Evolutionary conservation across 768 basidiomycete species (phyloP).

Genomic region (Royoungia palumana): DNA sequence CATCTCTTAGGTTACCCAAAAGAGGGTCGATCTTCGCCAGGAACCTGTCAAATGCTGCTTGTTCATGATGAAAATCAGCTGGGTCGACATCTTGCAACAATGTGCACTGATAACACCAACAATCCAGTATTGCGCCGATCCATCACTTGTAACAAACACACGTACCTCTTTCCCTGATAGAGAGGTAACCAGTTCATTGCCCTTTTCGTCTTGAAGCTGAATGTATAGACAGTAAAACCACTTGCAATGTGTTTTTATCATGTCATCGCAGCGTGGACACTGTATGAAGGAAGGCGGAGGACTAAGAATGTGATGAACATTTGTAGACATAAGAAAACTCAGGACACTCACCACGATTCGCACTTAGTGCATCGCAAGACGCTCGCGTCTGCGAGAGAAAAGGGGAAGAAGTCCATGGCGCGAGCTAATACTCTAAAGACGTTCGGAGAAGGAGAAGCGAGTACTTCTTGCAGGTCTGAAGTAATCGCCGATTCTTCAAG

Average conservation of each 20-base stretch:
- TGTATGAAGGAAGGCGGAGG: slow-evolving; percentile 39
- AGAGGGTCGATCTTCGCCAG: slow-evolving; percentile 41
- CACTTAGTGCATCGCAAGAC: slow-evolving; percentile 53
- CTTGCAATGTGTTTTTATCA: slow-evolving; percentile 46
- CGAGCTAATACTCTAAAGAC: slow-evolving; percentile 47
- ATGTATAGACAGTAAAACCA: slow-evolving; percentile 50
- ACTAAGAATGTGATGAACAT: slow-evolving; percentile 30
- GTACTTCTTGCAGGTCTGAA: slow-evolving; percentile 36
- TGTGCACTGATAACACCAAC: slow-evolving; percentile 33
- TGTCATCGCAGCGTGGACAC: slow-evolving; percentile 54
- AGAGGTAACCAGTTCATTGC: slow-evolving; percentile 41
- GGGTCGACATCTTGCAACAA: slow-evolving; percentile 45
- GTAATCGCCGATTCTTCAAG: background rate
- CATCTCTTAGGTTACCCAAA: slow-evolving; percentile 45
- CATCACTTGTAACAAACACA: slow-evolving; percentile 1
- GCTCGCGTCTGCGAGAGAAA: slow-evolving; percentile 45
- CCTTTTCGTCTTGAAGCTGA: slow-evolving; percentile 48
- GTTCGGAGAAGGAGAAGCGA: slow-evolving; percentile 29
- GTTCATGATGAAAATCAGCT: slow-evolving; percentile 42
- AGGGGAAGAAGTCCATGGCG: slow-evolving; percentile 55
- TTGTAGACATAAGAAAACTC: background rate
- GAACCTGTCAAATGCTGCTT: slow-evolving; percentile 36
- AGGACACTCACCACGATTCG: slow-evolving; percentile 40
- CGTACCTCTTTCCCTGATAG: slow-evolving; percentile 47
- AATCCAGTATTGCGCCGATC: background rate